These are phyloP conservation scores for Umbilicus rupestris DNA, from an alignment of 164 flowering plant genomes.

Conservation along the genomic window DNA sequence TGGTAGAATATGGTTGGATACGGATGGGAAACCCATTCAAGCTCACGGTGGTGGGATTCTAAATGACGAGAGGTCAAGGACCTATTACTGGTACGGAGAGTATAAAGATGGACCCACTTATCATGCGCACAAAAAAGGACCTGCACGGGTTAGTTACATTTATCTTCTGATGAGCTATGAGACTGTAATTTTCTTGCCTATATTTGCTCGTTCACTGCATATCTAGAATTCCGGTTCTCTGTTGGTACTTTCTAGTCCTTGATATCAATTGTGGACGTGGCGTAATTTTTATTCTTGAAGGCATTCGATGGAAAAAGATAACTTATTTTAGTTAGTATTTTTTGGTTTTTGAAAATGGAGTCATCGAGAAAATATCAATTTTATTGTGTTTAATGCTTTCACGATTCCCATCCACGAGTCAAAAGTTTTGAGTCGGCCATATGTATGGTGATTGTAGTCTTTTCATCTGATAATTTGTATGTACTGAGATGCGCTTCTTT, in stretches of 20 bases:
- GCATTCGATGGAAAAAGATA: neutral
- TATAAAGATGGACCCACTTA: conserved; percentile 95
- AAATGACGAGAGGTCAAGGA: conserved; percentile 44
- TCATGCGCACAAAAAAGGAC: conserved; percentile 75
- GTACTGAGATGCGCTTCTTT: neutral
- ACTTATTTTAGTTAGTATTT: neutral
- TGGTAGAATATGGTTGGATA: conserved; percentile 89
- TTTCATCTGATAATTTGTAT: neutral
- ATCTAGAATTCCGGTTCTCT: neutral
- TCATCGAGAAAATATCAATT: neutral
- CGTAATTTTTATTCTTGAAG: too few relatives aligned
- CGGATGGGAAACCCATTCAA: conserved; percentile 89
- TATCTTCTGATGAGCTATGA: neutral
- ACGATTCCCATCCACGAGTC: too few relatives aligned
- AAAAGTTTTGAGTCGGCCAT: too few relatives aligned
- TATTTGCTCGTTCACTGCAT: neutral
- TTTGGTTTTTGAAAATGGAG: neutral
- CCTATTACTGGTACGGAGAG: conserved; percentile 97
- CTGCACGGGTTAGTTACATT: conserved; percentile 69
- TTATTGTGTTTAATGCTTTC: too few relatives aligned
- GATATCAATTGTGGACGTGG: neutral
- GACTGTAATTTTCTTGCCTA: neutral
- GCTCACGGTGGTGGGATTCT: conserved; percentile 98
- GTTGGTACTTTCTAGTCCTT: neutral
- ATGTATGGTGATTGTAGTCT: neutral